Conservation (phyloP, 805 yeast genomes). For the Saturnispora mendoncae region DNA sequence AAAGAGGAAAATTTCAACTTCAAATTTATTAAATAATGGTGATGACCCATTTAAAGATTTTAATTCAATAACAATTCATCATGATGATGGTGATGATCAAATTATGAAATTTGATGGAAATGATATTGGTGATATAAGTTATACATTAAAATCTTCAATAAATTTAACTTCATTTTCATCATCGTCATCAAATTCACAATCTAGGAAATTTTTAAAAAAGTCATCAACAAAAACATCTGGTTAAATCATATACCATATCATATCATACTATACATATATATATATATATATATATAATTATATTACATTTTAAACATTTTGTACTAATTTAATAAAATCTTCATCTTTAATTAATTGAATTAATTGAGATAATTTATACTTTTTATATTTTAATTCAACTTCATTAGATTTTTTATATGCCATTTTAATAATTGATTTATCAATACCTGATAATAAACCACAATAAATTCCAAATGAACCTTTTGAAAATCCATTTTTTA, state of each 20-base stretch:
- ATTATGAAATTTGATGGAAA: slow-evolving; percentile 39
- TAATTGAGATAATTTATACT: background rate
- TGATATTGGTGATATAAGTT: slow-evolving; percentile 47
- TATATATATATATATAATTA: too few species aligned
- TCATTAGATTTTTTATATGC: slow-evolving; percentile 34
- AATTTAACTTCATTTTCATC: slow-evolving; percentile 20
- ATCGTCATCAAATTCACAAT: background rate
- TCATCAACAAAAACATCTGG: background rate
- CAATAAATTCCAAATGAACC: slow-evolving; percentile 81
- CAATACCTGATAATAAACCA: slow-evolving; percentile 65
- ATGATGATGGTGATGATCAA: slow-evolving; percentile 49
- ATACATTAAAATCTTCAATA: slow-evolving; percentile 37
- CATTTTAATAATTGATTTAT: slow-evolving; percentile 33
- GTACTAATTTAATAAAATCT: background rate
- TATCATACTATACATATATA: too few species aligned
- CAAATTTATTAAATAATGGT: slow-evolving; percentile 15
- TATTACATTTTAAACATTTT: background rate
- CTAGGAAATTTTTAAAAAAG: slow-evolving; percentile 22
- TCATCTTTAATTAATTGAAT: background rate
- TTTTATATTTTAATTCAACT: slow-evolving; percentile 13
- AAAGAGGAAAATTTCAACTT: slow-evolving; percentile 26
- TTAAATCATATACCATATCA: too few species aligned
- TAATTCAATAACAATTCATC: slow-evolving; percentile 78
- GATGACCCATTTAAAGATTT: slow-evolving; percentile 78
- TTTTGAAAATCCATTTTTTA: slow-evolving; percentile 42